A percentile compares a stretch with the other conserved stretches of the same genome.
phyloP scores from a whole-genome alignment of 768 basidiomycete species.

The Boletus sensibilis region DNA sequence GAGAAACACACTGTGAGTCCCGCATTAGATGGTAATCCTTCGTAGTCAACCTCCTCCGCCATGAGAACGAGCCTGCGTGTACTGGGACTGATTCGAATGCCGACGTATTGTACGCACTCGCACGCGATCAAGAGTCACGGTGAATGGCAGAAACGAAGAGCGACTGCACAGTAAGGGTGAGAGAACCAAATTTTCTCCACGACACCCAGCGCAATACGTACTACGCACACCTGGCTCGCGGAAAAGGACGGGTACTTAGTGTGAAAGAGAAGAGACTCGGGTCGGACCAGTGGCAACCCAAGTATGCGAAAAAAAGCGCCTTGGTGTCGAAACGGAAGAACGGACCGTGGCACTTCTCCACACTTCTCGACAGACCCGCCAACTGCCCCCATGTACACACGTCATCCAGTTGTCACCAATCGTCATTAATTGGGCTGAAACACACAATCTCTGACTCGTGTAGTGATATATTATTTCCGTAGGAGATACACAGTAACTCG shows the following conservation, averaged over 20 bases:
- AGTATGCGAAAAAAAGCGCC: conserved; percentile 1
- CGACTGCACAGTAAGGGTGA: not conserved
- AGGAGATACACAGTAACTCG: not conserved
- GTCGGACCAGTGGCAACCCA: not conserved
- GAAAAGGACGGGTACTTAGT: not conserved
- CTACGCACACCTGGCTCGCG: not conserved
- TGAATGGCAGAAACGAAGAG: conserved; percentile 1
- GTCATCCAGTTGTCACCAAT: not conserved
- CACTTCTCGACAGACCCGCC: not conserved
- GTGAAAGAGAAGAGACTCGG: not conserved
- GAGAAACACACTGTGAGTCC: conserved; percentile 59
- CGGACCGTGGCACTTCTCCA: not conserved
- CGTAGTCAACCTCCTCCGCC: conserved; percentile 57
- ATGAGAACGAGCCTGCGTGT: conserved; percentile 24
- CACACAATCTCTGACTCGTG: not conserved
- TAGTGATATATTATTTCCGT: not conserved
- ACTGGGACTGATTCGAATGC: conserved; percentile 4
- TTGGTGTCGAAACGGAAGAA: conserved; percentile 5
- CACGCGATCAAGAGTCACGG: not conserved
- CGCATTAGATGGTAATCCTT: conserved; percentile 70
- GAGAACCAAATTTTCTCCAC: conserved; percentile 6
- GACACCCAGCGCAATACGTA: not conserved
- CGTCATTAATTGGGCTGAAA: not conserved
- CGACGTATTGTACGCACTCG: conserved; percentile 6
- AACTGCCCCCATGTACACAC: not conserved